Evolutionary conservation across 352 stramenopile genomes (phyloP).

Genomic region (Peronospora destructor): DNA sequence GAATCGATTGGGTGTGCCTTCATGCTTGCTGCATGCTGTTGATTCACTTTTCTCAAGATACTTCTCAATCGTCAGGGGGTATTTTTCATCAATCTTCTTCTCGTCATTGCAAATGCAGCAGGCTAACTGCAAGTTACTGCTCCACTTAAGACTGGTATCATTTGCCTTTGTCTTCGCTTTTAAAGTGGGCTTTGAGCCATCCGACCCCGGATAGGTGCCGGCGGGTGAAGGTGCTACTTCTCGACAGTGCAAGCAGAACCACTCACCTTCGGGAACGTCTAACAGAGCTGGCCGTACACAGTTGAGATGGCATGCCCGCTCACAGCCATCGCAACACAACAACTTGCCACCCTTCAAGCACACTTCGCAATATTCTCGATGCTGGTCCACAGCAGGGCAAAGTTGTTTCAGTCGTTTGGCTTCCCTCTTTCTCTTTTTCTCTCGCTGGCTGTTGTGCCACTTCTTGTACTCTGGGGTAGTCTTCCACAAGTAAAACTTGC

Average conservation of each 20-base stretch:
- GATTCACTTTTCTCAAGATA: not conserved
- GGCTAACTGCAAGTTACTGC: constrained; percentile 1
- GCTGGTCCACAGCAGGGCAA: constrained; percentile 36
- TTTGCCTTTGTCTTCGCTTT: constrained; percentile 15
- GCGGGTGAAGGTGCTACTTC: not conserved
- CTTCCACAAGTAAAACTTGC: constrained; percentile 69
- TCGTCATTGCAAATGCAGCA: constrained; percentile 1
- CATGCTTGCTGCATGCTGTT: not conserved
- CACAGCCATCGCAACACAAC: constrained; percentile 69
- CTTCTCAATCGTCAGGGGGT: constrained; percentile 2
- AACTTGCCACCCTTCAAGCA: constrained; percentile 64
- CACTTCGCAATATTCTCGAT: constrained; percentile 66
- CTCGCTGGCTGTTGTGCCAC: constrained; percentile 42
- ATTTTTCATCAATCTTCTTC: constrained; percentile 5
- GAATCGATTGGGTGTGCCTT: not conserved
- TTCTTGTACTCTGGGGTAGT: constrained; percentile 37
- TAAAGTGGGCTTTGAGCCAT: constrained; percentile 1
- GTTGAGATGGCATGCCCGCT: constrained; percentile 68
- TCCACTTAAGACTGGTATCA: constrained; percentile 8
- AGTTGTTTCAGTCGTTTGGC: constrained; percentile 31
- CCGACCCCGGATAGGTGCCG: not conserved
- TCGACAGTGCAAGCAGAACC: constrained; percentile 54
- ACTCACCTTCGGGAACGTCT: constrained; percentile 60
- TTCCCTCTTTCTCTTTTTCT: constrained; percentile 46
- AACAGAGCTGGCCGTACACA: constrained; percentile 63